A percentile compares a stretch with the other conserved stretches of the same genome.
These are phyloP conservation scores for Xylaria grammica DNA, from an alignment of 495 filamentous ascomycete genomes.

Conservation along the genomic window DNA sequence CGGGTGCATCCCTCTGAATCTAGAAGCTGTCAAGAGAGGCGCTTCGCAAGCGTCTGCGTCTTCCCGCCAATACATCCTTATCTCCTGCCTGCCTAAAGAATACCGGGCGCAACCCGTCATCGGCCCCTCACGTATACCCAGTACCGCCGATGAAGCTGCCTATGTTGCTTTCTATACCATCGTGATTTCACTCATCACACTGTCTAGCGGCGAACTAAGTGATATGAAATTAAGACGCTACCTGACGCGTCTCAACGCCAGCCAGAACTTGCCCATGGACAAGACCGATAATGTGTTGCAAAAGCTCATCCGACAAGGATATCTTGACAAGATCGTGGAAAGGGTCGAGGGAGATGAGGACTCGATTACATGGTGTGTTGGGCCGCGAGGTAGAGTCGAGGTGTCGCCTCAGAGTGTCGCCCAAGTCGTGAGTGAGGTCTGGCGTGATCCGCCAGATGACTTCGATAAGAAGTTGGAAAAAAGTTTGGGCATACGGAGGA, in stretches of 20 bases:
- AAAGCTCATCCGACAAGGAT: conserved; percentile 80
- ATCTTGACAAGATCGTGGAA: conserved; percentile 75
- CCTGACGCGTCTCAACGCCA: conserved; percentile 75
- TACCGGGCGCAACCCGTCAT: conserved; percentile 72
- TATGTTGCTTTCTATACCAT: conserved; percentile 84
- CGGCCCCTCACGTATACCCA: conserved; percentile 68
- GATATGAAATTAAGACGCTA: conserved; percentile 77
- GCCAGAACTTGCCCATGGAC: conserved; percentile 74
- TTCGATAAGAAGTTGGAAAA: conserved; percentile 57
- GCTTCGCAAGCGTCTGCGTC: conserved; percentile 48
- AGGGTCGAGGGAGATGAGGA: conserved; percentile 69
- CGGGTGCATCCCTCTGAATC: conserved; percentile 8
- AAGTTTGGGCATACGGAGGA: conserved; percentile 57
- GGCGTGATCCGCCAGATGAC: conserved; percentile 55
- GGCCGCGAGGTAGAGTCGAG: conserved; percentile 85
- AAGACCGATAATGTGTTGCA: conserved; percentile 77
- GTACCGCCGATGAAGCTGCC: conserved; percentile 67
- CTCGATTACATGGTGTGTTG: conserved; percentile 75
- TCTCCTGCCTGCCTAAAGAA: conserved; percentile 66
- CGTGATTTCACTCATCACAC: conserved; percentile 73
- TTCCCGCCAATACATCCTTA: conserved; percentile 78
- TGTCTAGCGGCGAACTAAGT: conserved; percentile 69
- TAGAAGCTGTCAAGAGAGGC: conserved; percentile 42
- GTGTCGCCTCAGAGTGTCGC: conserved; percentile 75
- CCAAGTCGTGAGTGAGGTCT: conserved; percentile 67